Conservation (phyloP, 805 yeast genomes). For the Wickerhamomyces alni region DNA sequence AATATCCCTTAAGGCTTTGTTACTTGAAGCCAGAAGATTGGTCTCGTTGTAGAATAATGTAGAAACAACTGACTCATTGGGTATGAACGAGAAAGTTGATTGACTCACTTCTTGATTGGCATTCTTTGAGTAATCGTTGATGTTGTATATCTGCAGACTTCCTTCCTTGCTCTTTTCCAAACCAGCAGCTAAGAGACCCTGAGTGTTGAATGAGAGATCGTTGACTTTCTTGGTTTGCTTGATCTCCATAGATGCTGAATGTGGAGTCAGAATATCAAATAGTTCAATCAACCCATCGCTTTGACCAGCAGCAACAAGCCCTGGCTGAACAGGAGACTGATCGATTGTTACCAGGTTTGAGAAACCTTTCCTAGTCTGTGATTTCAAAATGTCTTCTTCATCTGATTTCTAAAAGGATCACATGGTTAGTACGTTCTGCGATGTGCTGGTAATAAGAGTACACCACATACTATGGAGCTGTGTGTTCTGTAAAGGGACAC, state of each 20-base stretch:
- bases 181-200: constrained; percentile 68
- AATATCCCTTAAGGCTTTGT: constrained; percentile 70
- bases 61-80: constrained; percentile 71
- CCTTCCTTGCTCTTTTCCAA: constrained; percentile 60
- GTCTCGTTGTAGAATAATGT: constrained; percentile 60
- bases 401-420: constrained; percentile 10
- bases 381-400: constrained; percentile 45
- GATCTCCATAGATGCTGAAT: constrained; percentile 15
- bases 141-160: constrained; percentile 76
- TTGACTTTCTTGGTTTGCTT: constrained; percentile 73
- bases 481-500: constrained; percentile 59
- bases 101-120: constrained; percentile 45
- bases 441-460: neutral
- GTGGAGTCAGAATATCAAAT: constrained; percentile 47
- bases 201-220: constrained; percentile 59
- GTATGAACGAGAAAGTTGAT: constrained; percentile 52
- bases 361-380: constrained; percentile 55
- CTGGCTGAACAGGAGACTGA: constrained; percentile 48
- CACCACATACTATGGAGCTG: constrained; percentile 25
- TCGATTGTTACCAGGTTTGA: constrained; percentile 63
- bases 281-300: constrained; percentile 60
- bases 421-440: neutral
- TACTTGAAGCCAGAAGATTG: constrained; percentile 64
- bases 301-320: constrained; percentile 70
- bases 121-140: constrained; percentile 48